Evolutionary conservation across 179 eudicot genomes (phyloP), one percentile per base, ranked within the genome.

Genomic region (Nepenthes alata): DNA sequence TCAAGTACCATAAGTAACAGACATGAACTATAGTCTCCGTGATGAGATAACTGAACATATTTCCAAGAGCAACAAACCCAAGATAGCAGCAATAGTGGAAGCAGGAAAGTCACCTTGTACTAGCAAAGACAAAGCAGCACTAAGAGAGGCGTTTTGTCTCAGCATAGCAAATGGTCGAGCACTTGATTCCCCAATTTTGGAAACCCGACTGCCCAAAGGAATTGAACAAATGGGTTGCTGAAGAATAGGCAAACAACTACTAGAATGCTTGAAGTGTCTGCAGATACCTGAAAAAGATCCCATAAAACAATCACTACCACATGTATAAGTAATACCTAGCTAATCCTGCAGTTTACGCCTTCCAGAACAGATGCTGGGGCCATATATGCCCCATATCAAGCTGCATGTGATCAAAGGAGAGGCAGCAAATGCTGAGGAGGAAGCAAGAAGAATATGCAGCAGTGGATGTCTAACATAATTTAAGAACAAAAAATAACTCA

Each of bases 191-290:
- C 96, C 94, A 70, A 85, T 84, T 75, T 80, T 81, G 11, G 96
- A 96, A 72, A 85, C 94, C 97, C 97, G 85, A 2, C 94, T 91
- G 60, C 97, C 96, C 77, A 91, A 62, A 72, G 91, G 94, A 70
- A 91, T 72, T 59, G 85, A 74, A 72, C 80, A 75, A 59, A 90
- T 77, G 36, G 83, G 77, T 64, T 72, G 77, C 63, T 78, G 79
- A 70, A 78, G 83, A 67, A 78, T 75, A 35, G 83, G 83, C 70
- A 78, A 64, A 67, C 80, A 59, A 55, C 77, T 53, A 50, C 75
- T 78, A 2, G 77, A 72, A 63, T 78, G 79, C 54, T 72, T 75
- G 58, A 75, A 78, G 60, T 78, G 77, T 61, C 83, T 72, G 77
- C 83, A 78, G 60, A 78, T 78, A 63, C 83, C 82, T 78, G 74